These are phyloP conservation scores for Pleodorina starrii DNA, from an alignment of 139 green algal species.

Conservation along the genomic window DNA sequence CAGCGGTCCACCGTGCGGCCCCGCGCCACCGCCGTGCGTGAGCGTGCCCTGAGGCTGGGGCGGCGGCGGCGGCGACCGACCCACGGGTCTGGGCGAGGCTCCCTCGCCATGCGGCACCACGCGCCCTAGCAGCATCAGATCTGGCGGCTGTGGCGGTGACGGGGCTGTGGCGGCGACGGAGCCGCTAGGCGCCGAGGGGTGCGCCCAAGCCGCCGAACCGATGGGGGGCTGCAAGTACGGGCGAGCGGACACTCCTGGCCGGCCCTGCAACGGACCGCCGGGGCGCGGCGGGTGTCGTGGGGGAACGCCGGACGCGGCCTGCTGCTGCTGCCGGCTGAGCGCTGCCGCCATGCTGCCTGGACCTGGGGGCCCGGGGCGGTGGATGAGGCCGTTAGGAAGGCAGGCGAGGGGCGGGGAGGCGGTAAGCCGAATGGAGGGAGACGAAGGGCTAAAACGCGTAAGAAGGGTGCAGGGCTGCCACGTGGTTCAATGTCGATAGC, in stretches of 20 bases:
- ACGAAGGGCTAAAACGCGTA: no score
- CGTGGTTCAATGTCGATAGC: no score
- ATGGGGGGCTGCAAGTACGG: neutral
- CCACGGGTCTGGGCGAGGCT: neutral
- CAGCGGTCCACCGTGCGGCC: neutral
- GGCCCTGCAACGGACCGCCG: neutral
- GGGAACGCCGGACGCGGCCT: neutral
- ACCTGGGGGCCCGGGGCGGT: no score
- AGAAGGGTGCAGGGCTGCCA: no score
- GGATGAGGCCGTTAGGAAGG: neutral
- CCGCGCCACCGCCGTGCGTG: neutral
- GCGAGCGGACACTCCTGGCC: neutral
- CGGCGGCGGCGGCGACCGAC: neutral
- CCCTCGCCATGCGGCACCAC: neutral
- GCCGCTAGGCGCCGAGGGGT: neutral
- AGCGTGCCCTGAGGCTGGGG: neutral
- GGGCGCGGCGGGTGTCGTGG: slow-evolving; percentile 5
- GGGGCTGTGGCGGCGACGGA: neutral
- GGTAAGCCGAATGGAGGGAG: no score
- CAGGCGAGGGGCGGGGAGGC: neutral
- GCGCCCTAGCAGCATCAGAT: slow-evolving; percentile 28
- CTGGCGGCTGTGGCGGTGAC: neutral
- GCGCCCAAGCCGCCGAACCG: neutral
- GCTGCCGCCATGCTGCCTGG: slow-evolving; percentile 2
- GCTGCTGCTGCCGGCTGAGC: neutral